Base-by-base conservation (phyloP, 2,329 filamentous ascomycete species). In the Pseudocercospora cruenta region DNA sequence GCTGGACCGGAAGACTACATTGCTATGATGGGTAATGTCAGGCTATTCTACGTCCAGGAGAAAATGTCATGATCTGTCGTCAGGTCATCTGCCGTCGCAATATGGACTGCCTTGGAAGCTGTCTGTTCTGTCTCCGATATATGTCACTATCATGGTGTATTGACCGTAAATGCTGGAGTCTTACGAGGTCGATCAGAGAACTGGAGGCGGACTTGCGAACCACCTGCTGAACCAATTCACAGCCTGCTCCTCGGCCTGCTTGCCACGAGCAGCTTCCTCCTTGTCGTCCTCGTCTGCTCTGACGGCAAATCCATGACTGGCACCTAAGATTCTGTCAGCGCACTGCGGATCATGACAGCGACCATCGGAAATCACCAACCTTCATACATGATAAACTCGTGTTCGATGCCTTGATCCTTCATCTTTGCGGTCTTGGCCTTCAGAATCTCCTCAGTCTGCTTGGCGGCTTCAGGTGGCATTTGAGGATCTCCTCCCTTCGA, bases 201-300 rank as follows among this genome's bases (percentile, higher is more conserved):
- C 14, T 24, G 64, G 51, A 14, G 66, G 51, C 22, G 64, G 64
- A 24, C 62, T 65, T 4, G 65, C 60, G 57, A 80, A 80, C 75
- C 77, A 78, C 62, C 70, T 74, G 28, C 57, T 69, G 66, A 80
- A 80, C 78, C 79, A 80, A 12, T 62, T 65, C 8, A 80, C 69
- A 5, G 79, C 79, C 66, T 80, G 78, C 28, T 69, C 73, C 67
- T 80, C 78, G 5, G 78, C 78, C 66, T 75, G 73, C 72, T 78
- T 74, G 19, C 78, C 77, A 43, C 68, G 64, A 63, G 73, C 74
- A 7, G 73, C 73, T 66, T 78, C 74, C 54, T 75, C 69, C 49
- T 70, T 66, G 54, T 78, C 74, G 12, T 76, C 71, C 67, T 76
- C 72, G 36, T 76, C 77, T 10, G 77, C 77, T 36, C 77, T 63